These are phyloP conservation scores for Datisca glomerata DNA, from an alignment of 306 rosid genomes.

Conservation along the genomic window DNA sequence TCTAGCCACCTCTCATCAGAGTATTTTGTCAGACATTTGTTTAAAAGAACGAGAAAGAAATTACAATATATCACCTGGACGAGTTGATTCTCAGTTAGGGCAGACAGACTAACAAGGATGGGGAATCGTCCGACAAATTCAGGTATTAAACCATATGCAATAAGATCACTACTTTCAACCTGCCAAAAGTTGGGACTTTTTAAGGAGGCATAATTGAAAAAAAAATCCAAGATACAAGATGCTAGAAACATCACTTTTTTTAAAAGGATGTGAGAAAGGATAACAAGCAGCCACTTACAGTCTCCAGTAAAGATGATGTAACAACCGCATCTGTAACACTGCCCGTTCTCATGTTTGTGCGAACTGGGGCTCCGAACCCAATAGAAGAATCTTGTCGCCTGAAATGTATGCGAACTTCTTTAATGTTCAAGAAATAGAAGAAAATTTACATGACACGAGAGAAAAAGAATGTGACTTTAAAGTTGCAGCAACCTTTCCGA, in stretches of 20 bases:
- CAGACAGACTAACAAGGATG: constrained; percentile 79
- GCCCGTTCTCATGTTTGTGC: constrained; percentile 84
- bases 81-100: constrained; percentile 82
- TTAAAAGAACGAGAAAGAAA: no score
- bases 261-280: constrained; percentile 12
- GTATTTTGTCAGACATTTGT: no score
- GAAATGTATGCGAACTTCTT: constrained; percentile 13
- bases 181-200: constrained; percentile 22
- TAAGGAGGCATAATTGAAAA: no score
- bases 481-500: constrained; percentile 70
- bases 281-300: constrained; percentile 35
- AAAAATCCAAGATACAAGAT: not conserved
- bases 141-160: constrained; percentile 87
- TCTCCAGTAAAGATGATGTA: constrained; percentile 75
- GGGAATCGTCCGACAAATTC: constrained; percentile 99
- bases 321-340: constrained; percentile 71
- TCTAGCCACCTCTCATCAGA: no score
- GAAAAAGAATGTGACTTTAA: constrained; percentile 8
- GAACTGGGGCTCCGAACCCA: constrained; percentile 94
- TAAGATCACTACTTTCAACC: constrained; percentile 97
- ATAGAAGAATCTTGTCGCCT: constrained; percentile 94
- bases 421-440: constrained; percentile 8
- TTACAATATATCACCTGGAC: constrained; percentile 51
- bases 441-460: not conserved
- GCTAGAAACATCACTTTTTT: not conserved